Base-by-base conservation (phyloP, 352 stramenopile species). In the Phytophthora meadii region DNA sequence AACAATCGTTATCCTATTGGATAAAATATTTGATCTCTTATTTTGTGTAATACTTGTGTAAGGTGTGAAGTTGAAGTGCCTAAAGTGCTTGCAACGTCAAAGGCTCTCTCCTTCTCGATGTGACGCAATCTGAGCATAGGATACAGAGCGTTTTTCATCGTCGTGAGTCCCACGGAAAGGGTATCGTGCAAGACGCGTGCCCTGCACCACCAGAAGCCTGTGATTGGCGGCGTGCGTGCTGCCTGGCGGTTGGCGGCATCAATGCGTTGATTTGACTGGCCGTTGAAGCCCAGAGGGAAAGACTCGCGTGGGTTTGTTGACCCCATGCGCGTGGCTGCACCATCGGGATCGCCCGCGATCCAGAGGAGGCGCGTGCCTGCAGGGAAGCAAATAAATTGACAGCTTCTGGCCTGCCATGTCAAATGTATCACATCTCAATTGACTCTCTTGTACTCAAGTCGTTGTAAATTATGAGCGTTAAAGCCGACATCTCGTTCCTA, bases 401-500 rank as follows among this genome's bases (percentile, higher is more conserved):
- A 51, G 22, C 41, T 54, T 66, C 49, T 32, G 51, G 32, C 7
- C 30, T 14, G 41, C 6, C 19, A 17, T 63, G 37, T 55, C 58
- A 49, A 32, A 24, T 15, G 5, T n/a, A 25, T 48, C 22, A 68
- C 19, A 62, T 54, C 42, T 37, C 51, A 68, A 62, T 56, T 55
- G 41, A n/a, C 51, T 24, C 52, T n/a, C 44, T 52, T 19, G 19
- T 46, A 32, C 52, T 19, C 52, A 62, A 59, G 47, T 3, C 32
- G 30, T 34, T 36, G 25, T 22, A 22, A 37, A 55, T 19, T 7
- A 80, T 80, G 72, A 62, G 62, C 50, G 45, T 36, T 36, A 79
- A 79, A 46, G 50, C 62, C 34, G 64, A 68, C 62, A 77, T 80
- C 41, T 66, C 72, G 17, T 80, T 80, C 68, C 68, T 80, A 30